phyloP scores from a whole-genome alignment of 805 yeast genomes.

The Wickerhamomyces bisporus region DNA sequence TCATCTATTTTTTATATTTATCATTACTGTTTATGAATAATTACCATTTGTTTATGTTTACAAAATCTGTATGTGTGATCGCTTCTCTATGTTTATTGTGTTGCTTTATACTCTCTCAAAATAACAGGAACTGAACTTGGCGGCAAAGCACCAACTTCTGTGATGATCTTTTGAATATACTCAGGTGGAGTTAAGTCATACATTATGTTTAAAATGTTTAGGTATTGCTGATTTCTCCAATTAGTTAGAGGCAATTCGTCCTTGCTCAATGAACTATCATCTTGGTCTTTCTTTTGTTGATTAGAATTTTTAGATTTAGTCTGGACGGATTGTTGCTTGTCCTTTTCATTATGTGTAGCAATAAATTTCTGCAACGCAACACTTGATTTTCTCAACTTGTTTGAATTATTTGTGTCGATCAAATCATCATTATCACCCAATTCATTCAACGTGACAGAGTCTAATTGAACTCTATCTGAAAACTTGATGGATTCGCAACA shows the following conservation, averaged over 20 bases:
- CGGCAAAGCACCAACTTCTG: slow-evolving; percentile 94
- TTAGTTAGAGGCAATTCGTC: slow-evolving; percentile 43
- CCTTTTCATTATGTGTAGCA: slow-evolving; percentile 32
- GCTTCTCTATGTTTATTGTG: neutral
- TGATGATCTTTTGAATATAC: slow-evolving; percentile 88
- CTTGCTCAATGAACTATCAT: slow-evolving; percentile 24
- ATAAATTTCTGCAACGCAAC: slow-evolving; percentile 61
- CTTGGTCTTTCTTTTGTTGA: slow-evolving; percentile 12
- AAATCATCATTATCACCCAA: slow-evolving; percentile 76
- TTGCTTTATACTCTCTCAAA: slow-evolving; percentile 75
- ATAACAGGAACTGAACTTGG: slow-evolving; percentile 98
- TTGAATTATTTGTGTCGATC: slow-evolving; percentile 39
- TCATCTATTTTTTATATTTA: too few relatives aligned
- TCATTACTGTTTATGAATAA: too few relatives aligned
- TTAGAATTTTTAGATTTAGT: slow-evolving; percentile 13
- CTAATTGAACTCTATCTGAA: slow-evolving; percentile 91
- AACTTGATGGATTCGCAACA: slow-evolving; percentile 95
- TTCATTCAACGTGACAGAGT: slow-evolving; percentile 92
- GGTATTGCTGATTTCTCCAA: slow-evolving; percentile 58
- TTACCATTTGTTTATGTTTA: neutral
- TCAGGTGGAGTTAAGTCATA: slow-evolving; percentile 94
- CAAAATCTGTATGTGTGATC: neutral
- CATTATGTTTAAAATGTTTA: slow-evolving; percentile 77
- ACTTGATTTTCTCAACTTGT: slow-evolving; percentile 43
- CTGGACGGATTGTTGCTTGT: slow-evolving; percentile 18